Percentiles rank a stretch among this genome's conserved stretches.
Conservation (phyloP, 2,329 filamentous ascomycete genomes). For the Chaetomiaceae sp. region DNA sequence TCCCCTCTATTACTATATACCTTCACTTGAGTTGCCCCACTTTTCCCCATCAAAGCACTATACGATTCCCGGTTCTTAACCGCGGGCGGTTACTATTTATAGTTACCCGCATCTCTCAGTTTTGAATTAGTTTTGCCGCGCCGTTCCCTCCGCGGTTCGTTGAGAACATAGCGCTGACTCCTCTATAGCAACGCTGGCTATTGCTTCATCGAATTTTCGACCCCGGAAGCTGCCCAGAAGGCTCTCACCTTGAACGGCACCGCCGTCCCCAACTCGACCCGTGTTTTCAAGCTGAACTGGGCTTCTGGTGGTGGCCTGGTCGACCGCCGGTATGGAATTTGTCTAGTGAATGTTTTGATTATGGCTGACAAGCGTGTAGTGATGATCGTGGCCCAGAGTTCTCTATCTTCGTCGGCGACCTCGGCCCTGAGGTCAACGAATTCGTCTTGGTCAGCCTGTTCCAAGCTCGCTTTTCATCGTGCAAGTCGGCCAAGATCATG, state of each 20-base stretch:
- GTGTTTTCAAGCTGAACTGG: slow-evolving; percentile 99
- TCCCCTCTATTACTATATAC: not conserved
- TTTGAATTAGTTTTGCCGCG: not conserved
- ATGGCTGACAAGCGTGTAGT: slow-evolving; percentile 42
- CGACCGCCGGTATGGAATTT: slow-evolving; percentile 69
- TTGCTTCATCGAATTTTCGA: slow-evolving; percentile 93
- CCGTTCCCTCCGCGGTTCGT: not conserved
- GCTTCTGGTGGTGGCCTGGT: slow-evolving; percentile 92
- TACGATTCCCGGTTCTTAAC: too few species aligned
- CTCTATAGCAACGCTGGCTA: slow-evolving; percentile 85
- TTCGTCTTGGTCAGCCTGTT: slow-evolving; percentile 96
- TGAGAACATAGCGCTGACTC: slow-evolving; percentile 20
- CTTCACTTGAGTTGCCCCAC: too few species aligned
- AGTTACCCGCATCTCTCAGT: too few species aligned
- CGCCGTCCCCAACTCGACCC: slow-evolving; percentile 86
- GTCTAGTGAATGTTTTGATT: slow-evolving; percentile 16
- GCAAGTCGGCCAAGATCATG: slow-evolving; percentile 99
- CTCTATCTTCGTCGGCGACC: slow-evolving; percentile 95
- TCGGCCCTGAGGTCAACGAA: slow-evolving; percentile 97
- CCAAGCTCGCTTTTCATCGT: slow-evolving; percentile 91
- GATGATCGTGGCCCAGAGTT: slow-evolving; percentile 96
- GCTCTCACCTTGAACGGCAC: slow-evolving; percentile 86
- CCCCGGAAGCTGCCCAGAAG: slow-evolving; percentile 80
- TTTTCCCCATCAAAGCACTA: too few species aligned
- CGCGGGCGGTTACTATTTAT: too few species aligned